Percentiles rank a stretch among this genome's conserved stretches.
phyloP scores from a whole-genome alignment of 1,284 basidiomycete genomes.

The Malassezia cuniculi region DNA sequence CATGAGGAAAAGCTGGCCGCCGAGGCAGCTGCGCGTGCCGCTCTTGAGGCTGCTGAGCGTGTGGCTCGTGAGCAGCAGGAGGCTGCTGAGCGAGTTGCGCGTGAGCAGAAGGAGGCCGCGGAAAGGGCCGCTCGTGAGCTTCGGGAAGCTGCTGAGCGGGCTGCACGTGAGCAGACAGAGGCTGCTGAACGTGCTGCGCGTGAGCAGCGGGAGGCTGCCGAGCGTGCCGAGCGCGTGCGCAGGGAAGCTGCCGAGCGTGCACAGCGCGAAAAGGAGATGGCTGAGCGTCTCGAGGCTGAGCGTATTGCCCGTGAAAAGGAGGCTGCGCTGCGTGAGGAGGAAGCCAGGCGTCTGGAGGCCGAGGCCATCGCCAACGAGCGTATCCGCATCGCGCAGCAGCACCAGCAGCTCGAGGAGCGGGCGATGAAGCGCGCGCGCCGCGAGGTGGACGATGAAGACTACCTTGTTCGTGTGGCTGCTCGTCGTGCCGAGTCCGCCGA shows the following conservation, averaged over 20 bases:
- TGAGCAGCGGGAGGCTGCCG: slow-evolving; percentile 14
- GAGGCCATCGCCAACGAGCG: neutral
- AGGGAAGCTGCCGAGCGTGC: neutral
- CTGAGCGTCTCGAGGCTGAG: slow-evolving; percentile 21
- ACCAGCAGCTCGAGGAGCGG: slow-evolving; percentile 6
- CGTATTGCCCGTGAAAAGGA: slow-evolving; percentile 15
- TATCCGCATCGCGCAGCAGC: slow-evolving; percentile 6
- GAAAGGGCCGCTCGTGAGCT: neutral
- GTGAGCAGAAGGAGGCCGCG: neutral
- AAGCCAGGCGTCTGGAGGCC: neutral
- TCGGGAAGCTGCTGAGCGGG: neutral
- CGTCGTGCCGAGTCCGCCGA: slow-evolving; percentile 2
- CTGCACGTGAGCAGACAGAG: neutral
- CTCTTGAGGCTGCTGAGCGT: neutral
- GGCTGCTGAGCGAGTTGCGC: neutral
- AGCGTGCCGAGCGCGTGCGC: slow-evolving; percentile 4
- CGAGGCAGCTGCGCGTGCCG: neutral
- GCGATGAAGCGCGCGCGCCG: slow-evolving; percentile 12
- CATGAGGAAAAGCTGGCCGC: neutral
- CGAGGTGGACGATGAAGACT: slow-evolving; percentile 14
- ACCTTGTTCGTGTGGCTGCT: neutral
- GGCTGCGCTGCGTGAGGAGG: slow-evolving; percentile 1
- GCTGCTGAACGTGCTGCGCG: neutral
- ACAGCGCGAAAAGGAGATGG: neutral
- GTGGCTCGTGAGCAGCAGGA: neutral